Evolutionary conservation across 257 asterid species (phyloP).

Genomic region (Mitragyna speciosa): DNA sequence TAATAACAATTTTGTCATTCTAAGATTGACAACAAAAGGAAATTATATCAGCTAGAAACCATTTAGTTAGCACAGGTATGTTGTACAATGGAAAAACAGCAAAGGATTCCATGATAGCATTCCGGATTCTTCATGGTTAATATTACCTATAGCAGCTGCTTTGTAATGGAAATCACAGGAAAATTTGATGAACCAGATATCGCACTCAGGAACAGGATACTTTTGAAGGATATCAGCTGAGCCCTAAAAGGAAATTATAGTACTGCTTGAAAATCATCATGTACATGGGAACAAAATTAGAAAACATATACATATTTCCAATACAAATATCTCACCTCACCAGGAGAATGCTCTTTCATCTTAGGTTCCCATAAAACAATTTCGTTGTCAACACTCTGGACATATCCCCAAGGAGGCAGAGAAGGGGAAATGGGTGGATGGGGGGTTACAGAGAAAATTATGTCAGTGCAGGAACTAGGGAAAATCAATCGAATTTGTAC

Average conservation of each 20-base stretch:
- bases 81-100: neutral
- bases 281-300: conserved; percentile 16
- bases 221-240: conserved; percentile 90
- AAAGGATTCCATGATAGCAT: neutral
- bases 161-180: conserved; percentile 86
- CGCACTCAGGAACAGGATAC: conserved; percentile 97
- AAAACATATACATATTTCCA: conserved; percentile 3
- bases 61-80: neutral
- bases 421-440: neutral
- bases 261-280: conserved; percentile 19
- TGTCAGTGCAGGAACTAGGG: conserved; percentile 2
- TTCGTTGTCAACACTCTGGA: conserved; percentile 96
- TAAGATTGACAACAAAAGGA: neutral
- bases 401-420: conserved; percentile 9
- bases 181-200: conserved; percentile 96
- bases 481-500: neutral
- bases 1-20: no score
- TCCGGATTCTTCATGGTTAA: neutral
- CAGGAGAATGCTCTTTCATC: conserved; percentile 94
- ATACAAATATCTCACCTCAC: conserved; percentile 66
- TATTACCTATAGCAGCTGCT: conserved; percentile 78
- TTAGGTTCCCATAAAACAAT: conserved; percentile 96
- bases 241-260: conserved; percentile 57
- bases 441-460: neutral
- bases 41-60: neutral